phyloP scores from a whole-genome alignment of 805 yeast species.

The Ogataea henricii region DNA sequence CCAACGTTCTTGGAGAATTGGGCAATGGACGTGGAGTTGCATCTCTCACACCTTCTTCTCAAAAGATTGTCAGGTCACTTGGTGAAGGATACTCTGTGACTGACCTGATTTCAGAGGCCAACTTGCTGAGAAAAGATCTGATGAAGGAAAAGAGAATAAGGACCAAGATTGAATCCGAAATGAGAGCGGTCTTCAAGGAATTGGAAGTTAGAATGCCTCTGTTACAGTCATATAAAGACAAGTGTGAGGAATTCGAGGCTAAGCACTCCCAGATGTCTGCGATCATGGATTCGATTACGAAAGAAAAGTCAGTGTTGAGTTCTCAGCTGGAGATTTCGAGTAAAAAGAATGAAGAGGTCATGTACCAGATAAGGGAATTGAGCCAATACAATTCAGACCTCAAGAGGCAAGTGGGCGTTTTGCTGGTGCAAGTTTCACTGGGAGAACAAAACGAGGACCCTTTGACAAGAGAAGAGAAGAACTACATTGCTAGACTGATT shows the following conservation, averaged over 20 bases:
- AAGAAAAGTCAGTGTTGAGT: constrained; percentile 38
- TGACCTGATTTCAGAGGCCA: constrained; percentile 64
- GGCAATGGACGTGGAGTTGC: constrained; percentile 22
- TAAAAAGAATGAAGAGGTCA: constrained; percentile 42
- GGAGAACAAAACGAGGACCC: constrained; percentile 60
- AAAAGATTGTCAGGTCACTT: constrained; percentile 46
- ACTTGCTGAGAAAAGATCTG: constrained; percentile 63
- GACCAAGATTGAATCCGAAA: constrained; percentile 65
- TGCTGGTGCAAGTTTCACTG: constrained; percentile 66
- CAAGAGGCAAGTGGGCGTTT: constrained; percentile 77
- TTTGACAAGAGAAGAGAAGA: constrained; percentile 62
- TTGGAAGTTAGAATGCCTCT: constrained; percentile 78
- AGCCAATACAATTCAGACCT: constrained; percentile 67
- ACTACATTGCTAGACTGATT: constrained; percentile 60
- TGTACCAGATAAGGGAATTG: constrained; percentile 49
- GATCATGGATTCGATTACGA: constrained; percentile 53
- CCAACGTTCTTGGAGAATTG: constrained; percentile 24
- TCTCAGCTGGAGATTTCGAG: constrained; percentile 27
- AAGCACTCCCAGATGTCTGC: constrained; percentile 57
- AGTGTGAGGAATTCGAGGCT: constrained; percentile 56
- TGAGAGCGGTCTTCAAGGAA: constrained; percentile 72
- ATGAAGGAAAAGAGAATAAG: constrained; percentile 71
- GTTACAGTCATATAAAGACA: constrained; percentile 63
- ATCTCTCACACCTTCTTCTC: constrained; percentile 57
- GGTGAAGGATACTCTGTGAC: constrained; percentile 59